A percentile compares a stretch with the other conserved stretches of the same genome.
Conservation (phyloP, 2,329 filamentous ascomycete genomes). For the Beauveria pseudobassiana region DNA sequence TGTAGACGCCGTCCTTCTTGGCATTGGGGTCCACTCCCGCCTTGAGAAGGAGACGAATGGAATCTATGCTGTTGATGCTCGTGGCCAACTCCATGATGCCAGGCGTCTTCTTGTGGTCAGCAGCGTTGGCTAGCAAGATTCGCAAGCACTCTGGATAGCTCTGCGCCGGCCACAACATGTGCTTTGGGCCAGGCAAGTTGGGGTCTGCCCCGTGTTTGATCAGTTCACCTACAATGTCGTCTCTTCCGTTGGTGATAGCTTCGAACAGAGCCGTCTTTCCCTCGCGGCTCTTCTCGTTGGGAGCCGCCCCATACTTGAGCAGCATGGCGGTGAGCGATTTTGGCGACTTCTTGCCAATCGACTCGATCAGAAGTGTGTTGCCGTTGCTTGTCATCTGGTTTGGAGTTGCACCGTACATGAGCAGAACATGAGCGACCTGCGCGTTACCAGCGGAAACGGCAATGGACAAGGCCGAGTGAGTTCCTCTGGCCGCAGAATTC, state of each 20-base stretch:
- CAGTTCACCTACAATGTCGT: constrained; percentile 45
- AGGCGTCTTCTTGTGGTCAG: constrained; percentile 51
- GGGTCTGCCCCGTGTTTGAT: constrained; percentile 54
- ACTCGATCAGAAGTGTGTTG: constrained; percentile 52
- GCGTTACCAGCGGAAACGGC: constrained; percentile 45
- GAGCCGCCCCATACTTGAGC: constrained; percentile 51
- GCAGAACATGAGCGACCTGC: constrained; percentile 50
- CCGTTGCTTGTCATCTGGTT: constrained; percentile 46
- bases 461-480: constrained; percentile 46
- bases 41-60: constrained; percentile 48
- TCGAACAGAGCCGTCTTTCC: constrained; percentile 58
- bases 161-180: constrained; percentile 59
- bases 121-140: constrained; percentile 50
- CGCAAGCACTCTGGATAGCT: constrained; percentile 52
- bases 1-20: constrained; percentile 60
- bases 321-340: constrained; percentile 50
- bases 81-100: constrained; percentile 58
- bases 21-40: constrained; percentile 53
- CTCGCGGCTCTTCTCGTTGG: constrained; percentile 51
- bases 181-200: constrained; percentile 61
- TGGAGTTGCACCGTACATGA: constrained; percentile 54
- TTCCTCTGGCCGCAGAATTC: constrained; percentile 41
- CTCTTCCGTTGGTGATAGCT: constrained; percentile 48
- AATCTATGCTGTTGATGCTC: constrained; percentile 56
- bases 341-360: constrained; percentile 52